Base-by-base conservation (phyloP, 1,139 yeast species). In the Spathaspora jeffriesii region DNA sequence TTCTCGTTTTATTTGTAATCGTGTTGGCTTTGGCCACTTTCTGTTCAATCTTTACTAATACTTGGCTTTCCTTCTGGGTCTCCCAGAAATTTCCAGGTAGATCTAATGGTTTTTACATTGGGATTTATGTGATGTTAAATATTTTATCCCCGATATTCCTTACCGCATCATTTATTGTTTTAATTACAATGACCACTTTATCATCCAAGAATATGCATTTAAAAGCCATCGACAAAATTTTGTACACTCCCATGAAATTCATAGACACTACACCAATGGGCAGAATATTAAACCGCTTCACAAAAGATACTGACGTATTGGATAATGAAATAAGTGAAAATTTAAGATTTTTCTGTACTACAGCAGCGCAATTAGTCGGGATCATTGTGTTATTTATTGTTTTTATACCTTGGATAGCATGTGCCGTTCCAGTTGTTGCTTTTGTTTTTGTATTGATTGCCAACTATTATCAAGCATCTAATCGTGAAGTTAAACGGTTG, bases 51-150 rank as follows among this genome's bases (percentile, higher is more conserved):
- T 87, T 88, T 61, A 76, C 88, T 32, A 87, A 86, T 56, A 84
- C 85, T 18, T 91, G 96, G 96, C 72, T 91, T 51, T 85, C 96
- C 0, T 91, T 81, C 64, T 91, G 97, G 97, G 76, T 87, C 3
- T 78, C 76, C 18, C 46, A 71, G 45, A 83, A 79, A 61, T 89
- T 85, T 58, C 49, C 59, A 1, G 60, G 59, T 15, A 67, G 76
- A 44, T 54, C 79, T 1, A 69, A 76, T 43, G 77, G 79, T 3
- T 80, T 82, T 54, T 91, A 90, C 63, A 86, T 88, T 68, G 96
- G 90, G 2, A 51, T 86, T 31, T 87, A 86, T 57, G 81, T 84
- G 40, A 68, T 82, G 76, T 76, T 84, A 52, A 76, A 84, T 1
- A 65, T 54, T 55, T 75, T 49, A 62, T 68, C 61, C 20, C 71